These are phyloP conservation scores for Aspergillus felis DNA, from an alignment of 2,329 filamentous ascomycete genomes.

Conservation along the genomic window DNA sequence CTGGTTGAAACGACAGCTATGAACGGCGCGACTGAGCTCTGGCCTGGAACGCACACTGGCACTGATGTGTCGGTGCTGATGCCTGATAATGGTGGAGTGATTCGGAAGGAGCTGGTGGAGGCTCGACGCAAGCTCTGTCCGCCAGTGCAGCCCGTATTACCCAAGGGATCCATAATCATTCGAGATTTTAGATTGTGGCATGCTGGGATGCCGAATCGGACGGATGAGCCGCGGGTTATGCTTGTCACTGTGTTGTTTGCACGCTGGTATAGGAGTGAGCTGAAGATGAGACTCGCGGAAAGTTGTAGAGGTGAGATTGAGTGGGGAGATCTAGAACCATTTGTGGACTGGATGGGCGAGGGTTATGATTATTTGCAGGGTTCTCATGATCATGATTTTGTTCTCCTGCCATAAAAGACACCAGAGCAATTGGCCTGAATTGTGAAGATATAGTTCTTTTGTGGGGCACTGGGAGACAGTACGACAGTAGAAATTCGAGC, in stretches of 20 bases:
- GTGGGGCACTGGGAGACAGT: not conserved
- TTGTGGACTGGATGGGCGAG: conserved; percentile 35
- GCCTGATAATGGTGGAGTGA: conserved; percentile 14
- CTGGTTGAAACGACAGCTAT: conserved; percentile 43
- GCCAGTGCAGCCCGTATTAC: conserved; percentile 39
- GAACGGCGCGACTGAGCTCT: conserved; percentile 51
- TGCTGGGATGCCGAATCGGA: conserved; percentile 48
- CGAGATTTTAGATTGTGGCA: conserved; percentile 35
- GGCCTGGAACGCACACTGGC: conserved; percentile 48
- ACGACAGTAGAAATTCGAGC: not conserved
- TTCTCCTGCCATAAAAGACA: conserved; percentile 9
- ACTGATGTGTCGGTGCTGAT: conserved; percentile 26
- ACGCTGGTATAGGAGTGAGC: conserved; percentile 32
- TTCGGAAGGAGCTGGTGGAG: conserved; percentile 33
- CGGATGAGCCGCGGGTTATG: conserved; percentile 44
- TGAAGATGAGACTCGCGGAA: conserved; percentile 30
- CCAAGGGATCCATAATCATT: conserved; percentile 46
- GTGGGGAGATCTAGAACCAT: conserved; percentile 32
- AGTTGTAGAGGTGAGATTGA: conserved; percentile 27
- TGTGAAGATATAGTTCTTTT: not conserved
- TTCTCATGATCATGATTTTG: conserved; percentile 34
- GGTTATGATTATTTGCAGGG: conserved; percentile 37
- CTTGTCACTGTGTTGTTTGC: conserved; percentile 39
- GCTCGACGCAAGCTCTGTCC: conserved; percentile 28
- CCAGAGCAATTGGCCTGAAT: not conserved